Base-by-base conservation (phyloP, 2,329 filamentous ascomycete species). In the Ramularia endophylla region DNA sequence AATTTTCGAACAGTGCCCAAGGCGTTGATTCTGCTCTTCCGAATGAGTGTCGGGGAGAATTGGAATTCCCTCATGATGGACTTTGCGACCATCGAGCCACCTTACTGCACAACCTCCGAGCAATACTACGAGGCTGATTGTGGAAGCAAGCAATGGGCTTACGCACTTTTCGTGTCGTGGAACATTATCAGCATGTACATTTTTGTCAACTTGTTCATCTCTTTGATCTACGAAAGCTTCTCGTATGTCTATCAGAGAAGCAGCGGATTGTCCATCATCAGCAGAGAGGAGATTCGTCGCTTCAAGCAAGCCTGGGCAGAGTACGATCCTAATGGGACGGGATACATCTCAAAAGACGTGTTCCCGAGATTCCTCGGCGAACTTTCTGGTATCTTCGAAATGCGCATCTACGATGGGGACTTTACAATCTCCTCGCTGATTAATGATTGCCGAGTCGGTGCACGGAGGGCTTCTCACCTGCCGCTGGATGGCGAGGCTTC, bases 121-220 rank as follows among this genome's bases (percentile, higher is more conserved):
- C 74, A 75, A 28, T 95, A 95, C 64, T 90, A 88, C 57, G 70
- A 85, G 30, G 92, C 87, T 56, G 94, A 98, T 65, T 98, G 92
- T 59, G 92, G 92, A 44, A 95, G 90, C 66, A 77, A 81, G 37
- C 77, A 80, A 28, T 98, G 92, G 88, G 88, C 92, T 6, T 77
- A 88, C 38, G 79, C 81, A 25, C 72, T 98, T 8, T 98, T 98
- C 69, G 88, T 97, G 43, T 80, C 84, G 4, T 98, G 92, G 92
- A 98, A 98, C 70, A 90, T 98, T 57, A 77, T 98, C 65, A 97
- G 90, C 84, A 98, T 98, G 92, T 98, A 98, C 68, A 94, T 98
- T 58, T 98, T 98, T 59, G 90, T 97, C 60, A 95, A 90, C 59
- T 70, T 98, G 60, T 98, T 98, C 64, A 90, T 98, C 44, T 98